Evolutionary conservation across 768 basidiomycete genomes (phyloP).

Genomic region (Leccinellum luteum): DNA sequence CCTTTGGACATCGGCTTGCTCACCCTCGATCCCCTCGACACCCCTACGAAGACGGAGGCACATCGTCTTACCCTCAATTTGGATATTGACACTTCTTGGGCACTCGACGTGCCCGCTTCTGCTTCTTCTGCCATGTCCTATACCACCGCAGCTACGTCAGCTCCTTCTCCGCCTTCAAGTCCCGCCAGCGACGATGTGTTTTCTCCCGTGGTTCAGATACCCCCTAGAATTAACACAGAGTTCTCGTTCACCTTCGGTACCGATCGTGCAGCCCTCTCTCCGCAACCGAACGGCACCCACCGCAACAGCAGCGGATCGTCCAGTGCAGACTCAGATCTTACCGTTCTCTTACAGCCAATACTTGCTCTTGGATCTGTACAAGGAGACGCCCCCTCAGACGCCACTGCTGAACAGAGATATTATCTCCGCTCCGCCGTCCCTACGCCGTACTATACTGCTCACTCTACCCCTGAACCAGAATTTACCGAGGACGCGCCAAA

Average conservation of each 20-base stretch:
- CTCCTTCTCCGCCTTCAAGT: constrained; percentile 7
- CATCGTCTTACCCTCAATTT: constrained; percentile 25
- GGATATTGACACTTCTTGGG: constrained; percentile 14
- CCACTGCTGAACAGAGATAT: constrained; percentile 14
- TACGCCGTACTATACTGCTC: constrained; percentile 34
- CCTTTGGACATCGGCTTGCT: constrained; percentile 15
- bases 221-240: constrained; percentile 3
- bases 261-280: constrained; percentile 6
- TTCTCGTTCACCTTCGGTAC: constrained; percentile 11
- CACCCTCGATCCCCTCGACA: constrained; percentile 4
- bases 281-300: neutral
- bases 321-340: constrained; percentile 22
- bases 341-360: constrained; percentile 10
- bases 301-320: constrained; percentile 14
- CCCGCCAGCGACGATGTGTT: constrained; percentile 16
- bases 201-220: neutral
- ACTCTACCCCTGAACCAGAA: constrained; percentile 30
- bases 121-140: constrained; percentile 26
- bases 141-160: constrained; percentile 14
- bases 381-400: constrained; percentile 8
- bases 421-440: constrained; percentile 19
- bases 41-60: constrained; percentile 5
- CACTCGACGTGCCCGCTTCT: constrained; percentile 15
- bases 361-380: constrained; percentile 13
- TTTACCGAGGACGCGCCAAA: constrained; percentile 12